Evolutionary conservation across 352 stramenopile genomes (phyloP).

Genomic region (Phytophthora vignae): DNA sequence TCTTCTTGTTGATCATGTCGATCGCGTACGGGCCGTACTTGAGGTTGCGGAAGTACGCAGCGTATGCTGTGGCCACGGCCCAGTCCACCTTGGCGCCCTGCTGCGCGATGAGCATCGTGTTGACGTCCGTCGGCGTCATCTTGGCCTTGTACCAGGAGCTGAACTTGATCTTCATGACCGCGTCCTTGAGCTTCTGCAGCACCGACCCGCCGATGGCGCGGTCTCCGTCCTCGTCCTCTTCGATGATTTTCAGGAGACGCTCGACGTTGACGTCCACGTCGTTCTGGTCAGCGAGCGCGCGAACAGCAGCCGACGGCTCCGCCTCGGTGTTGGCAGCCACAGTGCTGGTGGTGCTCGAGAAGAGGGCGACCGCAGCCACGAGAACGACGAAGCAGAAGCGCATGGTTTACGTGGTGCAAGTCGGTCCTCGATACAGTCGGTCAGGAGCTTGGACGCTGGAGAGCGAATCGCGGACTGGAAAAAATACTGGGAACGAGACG

Average conservation of each 20-base stretch:
- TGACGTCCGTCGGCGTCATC: slow-evolving; percentile 7
- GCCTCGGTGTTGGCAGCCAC: slow-evolving; percentile 1
- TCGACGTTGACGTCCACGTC: neutral
- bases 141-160: slow-evolving; percentile 7
- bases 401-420: neutral
- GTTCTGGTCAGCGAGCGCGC: neutral
- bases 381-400: slow-evolving; percentile 10
- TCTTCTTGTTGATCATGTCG: slow-evolving; percentile 1
- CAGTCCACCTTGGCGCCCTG: slow-evolving; percentile 5
- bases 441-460: neutral
- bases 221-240: neutral
- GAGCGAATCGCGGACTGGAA: slow-evolving; percentile 4
- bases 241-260: slow-evolving; percentile 3
- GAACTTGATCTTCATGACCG: slow-evolving; percentile 13
- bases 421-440: neutral
- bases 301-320: neutral
- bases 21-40: slow-evolving; percentile 12
- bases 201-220: neutral
- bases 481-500: neutral
- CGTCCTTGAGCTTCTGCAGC: neutral
- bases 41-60: slow-evolving; percentile 17
- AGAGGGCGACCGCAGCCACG: neutral
- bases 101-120: slow-evolving; percentile 1
- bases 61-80: slow-evolving; percentile 8
- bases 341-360: neutral